A percentile compares a stretch with the other conserved stretches of the same genome.
These are phyloP conservation scores for Fragilaria crotonensis DNA, from an alignment of 108 stramenopile genomes.

Conservation along the genomic window DNA sequence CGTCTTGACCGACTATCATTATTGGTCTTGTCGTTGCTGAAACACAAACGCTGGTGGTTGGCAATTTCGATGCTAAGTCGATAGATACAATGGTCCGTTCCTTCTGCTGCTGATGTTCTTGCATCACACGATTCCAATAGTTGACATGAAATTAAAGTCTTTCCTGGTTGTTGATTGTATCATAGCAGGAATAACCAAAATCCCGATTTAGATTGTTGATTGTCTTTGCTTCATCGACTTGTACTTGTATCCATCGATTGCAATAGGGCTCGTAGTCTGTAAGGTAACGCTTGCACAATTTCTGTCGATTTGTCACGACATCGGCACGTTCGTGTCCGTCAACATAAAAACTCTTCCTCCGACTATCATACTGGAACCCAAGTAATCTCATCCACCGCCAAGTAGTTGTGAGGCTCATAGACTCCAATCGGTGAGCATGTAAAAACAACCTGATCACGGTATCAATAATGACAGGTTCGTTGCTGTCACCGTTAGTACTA, in stretches of 20 bases:
- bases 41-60: no score
- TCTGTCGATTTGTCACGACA: background rate
- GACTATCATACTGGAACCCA: slow-evolving; percentile 7
- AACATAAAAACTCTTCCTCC: slow-evolving; percentile 15
- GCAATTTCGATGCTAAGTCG: no score
- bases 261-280: background rate
- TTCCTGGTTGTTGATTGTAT: background rate
- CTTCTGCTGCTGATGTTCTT: background rate
- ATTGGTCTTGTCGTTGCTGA: background rate
- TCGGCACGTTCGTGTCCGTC: slow-evolving; percentile 12
- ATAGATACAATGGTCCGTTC: background rate
- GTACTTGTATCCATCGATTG: slow-evolving; percentile 12
- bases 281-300: slow-evolving; percentile 4
- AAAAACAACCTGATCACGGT: slow-evolving; percentile 4
- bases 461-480: slow-evolving; percentile 13
- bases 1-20: background rate
- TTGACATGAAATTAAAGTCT: background rate
- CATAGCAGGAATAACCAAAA: background rate
- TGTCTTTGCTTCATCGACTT: background rate
- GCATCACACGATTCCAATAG: background rate
- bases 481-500: slow-evolving; percentile 24
- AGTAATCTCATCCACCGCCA: background rate
- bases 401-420: background rate
- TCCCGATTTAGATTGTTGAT: background rate
- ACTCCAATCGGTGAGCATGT: background rate